A percentile compares a stretch with the other conserved stretches of the same genome.
Conservation (phyloP, 768 basidiomycete genomes). For the Lanmaoa pseudosensibilis region DNA sequence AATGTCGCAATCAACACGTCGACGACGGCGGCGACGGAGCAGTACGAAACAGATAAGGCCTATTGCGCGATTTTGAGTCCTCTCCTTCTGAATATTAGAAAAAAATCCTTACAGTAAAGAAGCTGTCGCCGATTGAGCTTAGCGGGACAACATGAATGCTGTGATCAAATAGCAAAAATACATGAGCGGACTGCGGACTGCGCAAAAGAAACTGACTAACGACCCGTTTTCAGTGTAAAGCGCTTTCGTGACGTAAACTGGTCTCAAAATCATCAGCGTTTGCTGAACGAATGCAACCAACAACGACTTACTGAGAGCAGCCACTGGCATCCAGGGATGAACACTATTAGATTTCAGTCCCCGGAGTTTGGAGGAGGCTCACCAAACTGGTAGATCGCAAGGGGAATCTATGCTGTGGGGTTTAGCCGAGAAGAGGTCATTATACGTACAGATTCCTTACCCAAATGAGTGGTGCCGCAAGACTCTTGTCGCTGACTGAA, state of each 20-base stretch:
- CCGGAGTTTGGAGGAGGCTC: not conserved
- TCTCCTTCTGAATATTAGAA: not conserved
- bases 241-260: not conserved
- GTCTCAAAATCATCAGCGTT: not conserved
- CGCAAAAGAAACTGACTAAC: not conserved
- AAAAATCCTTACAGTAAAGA: not conserved
- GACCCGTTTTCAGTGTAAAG: not conserved
- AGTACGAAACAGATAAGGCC: not conserved
- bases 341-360: not conserved
- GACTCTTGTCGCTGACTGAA: constrained; percentile 1
- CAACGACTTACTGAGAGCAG: not conserved
- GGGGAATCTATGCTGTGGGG: not conserved
- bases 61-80: not conserved
- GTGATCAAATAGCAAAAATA: not conserved
- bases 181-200: not conserved
- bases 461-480: constrained; percentile 3
- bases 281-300: not conserved
- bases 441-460: not conserved
- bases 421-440: not conserved
- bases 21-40: not conserved
- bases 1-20: not conserved
- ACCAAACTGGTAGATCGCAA: not conserved
- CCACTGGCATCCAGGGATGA: not conserved
- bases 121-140: not conserved
- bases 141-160: not conserved